These are phyloP conservation scores for Colletotrichum lupini DNA, from an alignment of 2,329 filamentous ascomycete genomes.

Conservation along the genomic window DNA sequence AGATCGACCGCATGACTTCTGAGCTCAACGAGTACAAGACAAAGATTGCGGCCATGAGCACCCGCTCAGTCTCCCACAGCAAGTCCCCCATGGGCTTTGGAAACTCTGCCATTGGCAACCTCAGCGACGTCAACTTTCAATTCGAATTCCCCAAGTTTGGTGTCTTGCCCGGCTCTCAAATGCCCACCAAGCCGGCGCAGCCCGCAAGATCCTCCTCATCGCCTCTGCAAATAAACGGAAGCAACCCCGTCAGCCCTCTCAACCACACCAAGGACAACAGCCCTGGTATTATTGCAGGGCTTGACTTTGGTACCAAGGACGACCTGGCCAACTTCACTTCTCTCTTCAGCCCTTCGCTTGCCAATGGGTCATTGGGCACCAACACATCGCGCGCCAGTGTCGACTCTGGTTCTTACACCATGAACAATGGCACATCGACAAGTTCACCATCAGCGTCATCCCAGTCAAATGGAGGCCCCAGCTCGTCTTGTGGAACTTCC, in stretches of 20 bases:
- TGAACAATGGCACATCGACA: slow-evolving; percentile 63
- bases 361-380: slow-evolving; percentile 51
- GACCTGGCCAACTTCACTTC: slow-evolving; percentile 66
- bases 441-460: slow-evolving; percentile 74
- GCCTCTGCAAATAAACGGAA: slow-evolving; percentile 36
- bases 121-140: slow-evolving; percentile 84
- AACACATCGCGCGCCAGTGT: slow-evolving; percentile 59
- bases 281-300: slow-evolving; percentile 44
- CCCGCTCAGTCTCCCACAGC: slow-evolving; percentile 39
- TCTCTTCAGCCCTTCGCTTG: slow-evolving; percentile 68
- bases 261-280: slow-evolving; percentile 45
- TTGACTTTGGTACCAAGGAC: slow-evolving; percentile 50
- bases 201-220: slow-evolving; percentile 26
- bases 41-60: slow-evolving; percentile 72
- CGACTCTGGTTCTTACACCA: slow-evolving; percentile 61
- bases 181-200: slow-evolving; percentile 39
- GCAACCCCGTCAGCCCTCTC: slow-evolving; percentile 48
- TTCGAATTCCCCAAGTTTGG: slow-evolving; percentile 98
- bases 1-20: slow-evolving; percentile 86
- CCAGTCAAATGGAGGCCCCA: slow-evolving; percentile 68
- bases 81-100: slow-evolving; percentile 58
- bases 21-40: slow-evolving; percentile 94
- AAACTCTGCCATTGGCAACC: slow-evolving; percentile 64
- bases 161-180: slow-evolving; percentile 66
- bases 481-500: slow-evolving; percentile 79